Base-by-base conservation (phyloP, 805 yeast genomes). In the Zygosaccharomyces rouxii region DNA sequence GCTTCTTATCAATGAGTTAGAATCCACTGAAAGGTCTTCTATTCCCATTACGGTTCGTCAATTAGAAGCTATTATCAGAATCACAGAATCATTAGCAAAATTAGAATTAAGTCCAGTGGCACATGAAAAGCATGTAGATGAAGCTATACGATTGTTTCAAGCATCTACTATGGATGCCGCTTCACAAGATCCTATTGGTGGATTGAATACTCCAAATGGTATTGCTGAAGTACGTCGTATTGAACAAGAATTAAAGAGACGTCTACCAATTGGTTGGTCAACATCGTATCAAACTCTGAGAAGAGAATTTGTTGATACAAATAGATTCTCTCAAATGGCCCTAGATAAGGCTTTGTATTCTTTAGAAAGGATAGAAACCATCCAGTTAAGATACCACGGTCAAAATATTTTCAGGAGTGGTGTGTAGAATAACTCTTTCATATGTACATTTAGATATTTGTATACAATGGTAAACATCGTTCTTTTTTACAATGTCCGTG, bases 111-210 rank as follows among this genome's bases (percentile, higher is more conserved):
- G 84, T 11, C 92, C 97, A 1, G 76, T 89, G 14, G 98, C 97
- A 3, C 78, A 81, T 7, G 94, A 82, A 58, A 84, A 80, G 54
- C 98, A 94, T 63, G 99, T 94, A 25, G 92, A 88, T 59, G 99
- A 94, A 65, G 97, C 98, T 0, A 87, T 94, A 53, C 73, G 99
- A 60, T 72, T 94, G 53, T 94, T 94, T 69, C 87, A 87, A 52
- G 97, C 99, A 0, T 94, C 99, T 1, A 94, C 99, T 0, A 89
- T 94, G 95, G 90, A 90, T 63, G 99, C 99, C 0, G 92, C 88
- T 9, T 66, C 70, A 1, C 70, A 67, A 47, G 71, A 67, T 52
- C 69, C 70, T 23, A 84, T 83, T 33, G 78, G 78, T 38, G 78
- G 76, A 37, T 61, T 73, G 38, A 59, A 67, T 29, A 79, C 81